Evolutionary conservation across 2,329 filamentous ascomycete genomes (phyloP), one percentile per base, ranked within the genome.

Genomic region (Blumeriella jaapii): DNA sequence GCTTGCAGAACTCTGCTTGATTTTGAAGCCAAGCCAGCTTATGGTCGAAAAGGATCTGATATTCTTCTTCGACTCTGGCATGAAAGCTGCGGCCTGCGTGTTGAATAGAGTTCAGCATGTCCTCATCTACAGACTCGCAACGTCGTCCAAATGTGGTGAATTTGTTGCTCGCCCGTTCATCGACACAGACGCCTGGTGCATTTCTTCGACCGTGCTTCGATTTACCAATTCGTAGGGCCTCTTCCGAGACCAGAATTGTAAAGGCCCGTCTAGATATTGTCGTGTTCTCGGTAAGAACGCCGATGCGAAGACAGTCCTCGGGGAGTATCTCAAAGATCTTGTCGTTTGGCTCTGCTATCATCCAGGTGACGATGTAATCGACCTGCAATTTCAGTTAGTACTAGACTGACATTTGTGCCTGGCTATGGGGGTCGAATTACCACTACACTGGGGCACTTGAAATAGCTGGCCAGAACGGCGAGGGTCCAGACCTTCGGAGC

Each of bases 401-500:
- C n/a, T 4, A 16, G 11, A 18, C 13, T 52, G 25, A 45, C 29
- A 7, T 11, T 15, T 10, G 8, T 2, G 14, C 9, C 25, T 13
- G 9, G 3, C 8, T n/a, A 5, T 7, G n/a, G 25, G 12, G 9
- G 13, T 10, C 6, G 13, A 28, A 11, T 44, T 61, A 65, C 64
- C 13, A 74, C 53, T 6, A 61, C 52, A 4, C 47, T 42, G 2
- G 55, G 51, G 36, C 71, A 68, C 17, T 74, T 69, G 32, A 79
- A 67, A 24, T 74, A 62, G 40, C 71, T 70, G 6, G 74, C 70
- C 6, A 82, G 55, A 3, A 68, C 70, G 20, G 73, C 69, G n/a
- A 81, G 62, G 0, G 77, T 82, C 65, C 74, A 82, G 23, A 80
- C 58, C 10, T 78, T 74, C 8, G 68, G 63, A 0, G 78, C 78